Base-by-base conservation (phyloP, 2,329 filamentous ascomycete species). In the Arthroderma uncinatum region DNA sequence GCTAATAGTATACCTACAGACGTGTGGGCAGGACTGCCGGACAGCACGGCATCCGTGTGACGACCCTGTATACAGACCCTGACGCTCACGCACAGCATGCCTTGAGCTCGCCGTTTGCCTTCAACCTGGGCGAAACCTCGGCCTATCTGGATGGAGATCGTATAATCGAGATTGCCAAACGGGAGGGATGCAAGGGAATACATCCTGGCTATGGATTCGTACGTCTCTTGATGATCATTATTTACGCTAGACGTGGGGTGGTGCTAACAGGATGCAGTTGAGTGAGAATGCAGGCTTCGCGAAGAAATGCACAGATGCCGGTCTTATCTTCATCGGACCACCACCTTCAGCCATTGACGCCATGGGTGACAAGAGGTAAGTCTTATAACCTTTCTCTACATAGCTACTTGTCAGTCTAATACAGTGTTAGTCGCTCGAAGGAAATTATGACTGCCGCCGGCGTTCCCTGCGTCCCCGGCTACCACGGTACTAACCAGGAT, bases 391-490 rank as follows among this genome's bases (percentile, higher is more conserved):
- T 19, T 14, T 21, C 19, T 34, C 19, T 34, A 8, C n/a, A 40
- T 16, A 28, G 42, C 10, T 7, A 7, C 9, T 23, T 47, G 30
- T 16, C 9, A 21, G 44, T 10, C 4, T 28, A 12, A 12, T 5
- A 21, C 47, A 21, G 12, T 10, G 2, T 19, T 55, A 80, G 80
- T 57, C 80, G 87, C 59, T 93, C 88, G 55, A 98, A 98, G 72
- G 87, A 95, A 69, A 96, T 98, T 68, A 97, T 98, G 93, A 89
- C 82, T 34, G 83, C 83, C 3, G 92, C 93, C n/a, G 89, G 90
- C 7, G 93, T 98, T 2, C 91, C 91, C 3, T 97, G 93, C 66
- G 93, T 98, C 53, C 93, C 93, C 0, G 93, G 93, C 0, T 98
- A 98, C 67, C 93, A 97, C 69, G 93, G 93, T 16, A 66, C 78